A percentile compares a stretch with the other conserved stretches of the same genome.
Conservation (phyloP, 164 flowering plant species). For the Litsea cubeba region DNA sequence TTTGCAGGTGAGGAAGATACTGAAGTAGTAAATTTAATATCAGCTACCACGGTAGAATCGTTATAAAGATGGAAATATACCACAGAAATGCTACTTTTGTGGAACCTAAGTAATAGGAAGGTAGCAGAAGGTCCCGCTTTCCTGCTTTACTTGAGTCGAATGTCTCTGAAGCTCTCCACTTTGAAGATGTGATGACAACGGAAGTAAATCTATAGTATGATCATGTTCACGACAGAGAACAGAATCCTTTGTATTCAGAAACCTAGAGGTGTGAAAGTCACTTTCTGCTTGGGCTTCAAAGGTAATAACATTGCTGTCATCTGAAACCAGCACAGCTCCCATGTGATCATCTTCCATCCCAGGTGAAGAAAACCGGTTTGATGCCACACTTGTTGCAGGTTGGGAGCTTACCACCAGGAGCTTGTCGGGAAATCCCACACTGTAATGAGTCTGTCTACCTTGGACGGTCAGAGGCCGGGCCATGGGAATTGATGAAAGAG, state of each 20-base stretch:
- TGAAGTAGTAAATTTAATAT: neutral
- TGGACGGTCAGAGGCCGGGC: constrained; percentile 22
- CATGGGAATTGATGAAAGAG: constrained; percentile 33
- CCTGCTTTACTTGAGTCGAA: constrained; percentile 33
- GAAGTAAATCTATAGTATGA: constrained; percentile 42
- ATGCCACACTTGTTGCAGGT: constrained; percentile 30
- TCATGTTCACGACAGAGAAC: constrained; percentile 27
- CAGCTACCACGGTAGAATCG: neutral
- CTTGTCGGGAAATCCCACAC: constrained; percentile 25
- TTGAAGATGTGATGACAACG: constrained; percentile 57
- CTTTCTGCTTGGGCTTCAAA: constrained; percentile 29
- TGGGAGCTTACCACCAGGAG: constrained; percentile 24
- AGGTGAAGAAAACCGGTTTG: constrained; percentile 32
- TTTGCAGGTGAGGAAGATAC: neutral
- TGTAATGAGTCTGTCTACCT: constrained; percentile 20
- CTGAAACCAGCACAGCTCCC: constrained; percentile 29
- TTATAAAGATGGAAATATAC: neutral
- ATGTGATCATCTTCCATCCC: constrained; percentile 30
- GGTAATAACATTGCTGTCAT: constrained; percentile 21
- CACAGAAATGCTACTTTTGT: neutral
- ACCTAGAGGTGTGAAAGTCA: constrained; percentile 29
- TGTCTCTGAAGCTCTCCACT: constrained; percentile 43
- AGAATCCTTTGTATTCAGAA: constrained; percentile 19
- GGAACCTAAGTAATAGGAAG: constrained; percentile 24
- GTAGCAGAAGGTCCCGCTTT: constrained; percentile 34